Base-by-base conservation (phyloP, 148 eudicot species). In the Limonium bicolor region DNA sequence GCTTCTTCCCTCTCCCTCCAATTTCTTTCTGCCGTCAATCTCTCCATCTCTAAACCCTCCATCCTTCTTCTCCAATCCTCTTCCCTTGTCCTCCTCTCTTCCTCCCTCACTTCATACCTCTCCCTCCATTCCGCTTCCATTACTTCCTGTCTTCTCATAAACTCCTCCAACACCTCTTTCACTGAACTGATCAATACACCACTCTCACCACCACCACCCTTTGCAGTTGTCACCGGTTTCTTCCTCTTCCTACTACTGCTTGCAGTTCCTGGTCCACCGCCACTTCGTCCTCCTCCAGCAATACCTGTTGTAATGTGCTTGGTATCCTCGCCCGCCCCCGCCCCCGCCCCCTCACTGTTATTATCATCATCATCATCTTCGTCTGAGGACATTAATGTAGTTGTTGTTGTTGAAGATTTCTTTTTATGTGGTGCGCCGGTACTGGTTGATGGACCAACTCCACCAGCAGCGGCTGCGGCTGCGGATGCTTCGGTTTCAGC, bases 1-100 rank as follows among this genome's bases (percentile, higher is more conserved):
- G 74, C 71, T 40, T 88, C 94, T 15, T 88, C 94, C 47, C 74
- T 74, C 41, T 88, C 92, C 27, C 79, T 60, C 97, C 94, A 83
- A 20, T 67, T 58, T 30, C 65, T 68, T 25, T 88, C 92, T 77
- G 80, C 64, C 68, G 47, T 52, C 18, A 80, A 2, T 66, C 94
- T 68, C 68, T 88, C 94, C 9, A 60, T 74, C 60, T 88, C 94
- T 56, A 88, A 44, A 0, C 62, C 84, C 60, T 77, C 87, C 94
- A 88, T 88, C 25, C 54, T 58, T 22, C 55, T 67, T 37, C 94
- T 60, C 92, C 92, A 88, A 53, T 88, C 97, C 53, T 48, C 52
- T 57, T 88, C 97, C 57, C 23, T 60, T 42, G 39, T 36, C 33
- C 66, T 60, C 56, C 97, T 69, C 68, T 77, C 92, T 51, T 77